phyloP scores from a whole-genome alignment of 768 basidiomycete species.

The Xerocomellus amylosporus region DNA sequence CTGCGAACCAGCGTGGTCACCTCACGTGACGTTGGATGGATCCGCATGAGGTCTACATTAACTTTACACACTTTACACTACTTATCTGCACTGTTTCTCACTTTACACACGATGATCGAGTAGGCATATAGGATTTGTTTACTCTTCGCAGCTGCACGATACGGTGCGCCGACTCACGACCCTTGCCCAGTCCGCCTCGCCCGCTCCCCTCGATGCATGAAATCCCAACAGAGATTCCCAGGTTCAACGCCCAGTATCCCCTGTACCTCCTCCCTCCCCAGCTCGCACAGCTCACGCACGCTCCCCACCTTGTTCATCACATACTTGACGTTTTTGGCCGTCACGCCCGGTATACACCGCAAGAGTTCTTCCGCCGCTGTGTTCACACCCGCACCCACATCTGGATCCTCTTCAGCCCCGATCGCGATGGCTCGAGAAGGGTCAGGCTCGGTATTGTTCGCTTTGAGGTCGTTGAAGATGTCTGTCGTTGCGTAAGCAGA shows the following conservation, averaged over 20 bases:
- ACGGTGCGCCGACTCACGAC: neutral
- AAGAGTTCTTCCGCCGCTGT: constrained; percentile 80
- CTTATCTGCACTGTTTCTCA: too few relatives aligned
- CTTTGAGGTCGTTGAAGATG: constrained; percentile 91
- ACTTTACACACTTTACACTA: too few relatives aligned
- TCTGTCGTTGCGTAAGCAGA: constrained; percentile 90
- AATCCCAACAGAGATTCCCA: constrained; percentile 76
- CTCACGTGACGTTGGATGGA: too few relatives aligned
- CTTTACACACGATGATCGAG: too few relatives aligned
- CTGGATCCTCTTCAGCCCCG: constrained; percentile 75
- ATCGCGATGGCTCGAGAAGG: constrained; percentile 68
- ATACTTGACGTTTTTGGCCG: constrained; percentile 78
- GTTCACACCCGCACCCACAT: constrained; percentile 67
- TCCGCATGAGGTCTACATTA: too few relatives aligned
- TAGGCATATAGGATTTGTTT: too few relatives aligned
- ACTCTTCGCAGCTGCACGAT: too few relatives aligned
- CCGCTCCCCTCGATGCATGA: constrained; percentile 70
- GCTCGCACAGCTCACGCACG: constrained; percentile 69
- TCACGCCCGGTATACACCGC: constrained; percentile 79
- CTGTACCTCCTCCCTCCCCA: constrained; percentile 61
- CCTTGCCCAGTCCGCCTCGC: neutral
- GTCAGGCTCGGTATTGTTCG: constrained; percentile 77
- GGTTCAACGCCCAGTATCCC: constrained; percentile 77
- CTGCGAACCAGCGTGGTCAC: too few relatives aligned
- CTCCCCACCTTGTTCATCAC: constrained; percentile 80